Evolutionary conservation across 495 filamentous ascomycete species (phyloP).

Genomic region (Schizothecium vesticola): DNA sequence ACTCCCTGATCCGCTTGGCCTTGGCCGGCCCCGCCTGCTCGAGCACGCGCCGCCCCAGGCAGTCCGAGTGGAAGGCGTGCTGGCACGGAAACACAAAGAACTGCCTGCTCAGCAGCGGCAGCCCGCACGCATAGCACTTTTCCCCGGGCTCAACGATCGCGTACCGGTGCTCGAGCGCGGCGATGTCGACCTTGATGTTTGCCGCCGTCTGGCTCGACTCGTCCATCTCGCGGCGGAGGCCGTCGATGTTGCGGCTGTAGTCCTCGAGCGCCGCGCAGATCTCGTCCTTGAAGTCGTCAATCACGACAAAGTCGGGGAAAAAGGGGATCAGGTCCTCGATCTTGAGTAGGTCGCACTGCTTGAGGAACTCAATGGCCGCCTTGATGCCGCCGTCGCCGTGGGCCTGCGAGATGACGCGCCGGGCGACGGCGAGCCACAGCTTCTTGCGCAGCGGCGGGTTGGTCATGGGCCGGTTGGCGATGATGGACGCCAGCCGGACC

Average conservation of each 20-base stretch:
- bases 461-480: constrained; percentile 80
- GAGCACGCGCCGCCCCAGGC: constrained; percentile 75
- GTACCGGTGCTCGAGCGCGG: constrained; percentile 76
- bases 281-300: constrained; percentile 98
- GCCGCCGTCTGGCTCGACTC: constrained; percentile 78
- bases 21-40: constrained; percentile 67
- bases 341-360: constrained; percentile 80
- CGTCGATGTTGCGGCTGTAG: constrained; percentile 84
- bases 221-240: constrained; percentile 92
- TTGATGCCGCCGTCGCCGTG: constrained; percentile 65
- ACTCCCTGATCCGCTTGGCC: constrained; percentile 73
- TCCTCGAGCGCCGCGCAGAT: constrained; percentile 91
- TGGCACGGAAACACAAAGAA: constrained; percentile 99
- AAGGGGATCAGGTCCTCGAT: constrained; percentile 98
- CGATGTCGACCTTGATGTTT: constrained; percentile 83
- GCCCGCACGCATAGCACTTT: constrained; percentile 78
- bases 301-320: constrained; percentile 98
- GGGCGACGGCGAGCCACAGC: constrained; percentile 89
- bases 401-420: constrained; percentile 82
- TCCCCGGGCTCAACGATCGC: constrained; percentile 97
- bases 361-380: constrained; percentile 88
- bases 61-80: constrained; percentile 95
- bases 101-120: constrained; percentile 80
- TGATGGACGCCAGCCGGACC: constrained; percentile 78
- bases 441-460: constrained; percentile 82